Percentiles rank a stretch among this genome's conserved stretches.
These are phyloP conservation scores for Sclerotinia trifoliorum DNA, from an alignment of 2,329 filamentous ascomycete species.

Conservation along the genomic window DNA sequence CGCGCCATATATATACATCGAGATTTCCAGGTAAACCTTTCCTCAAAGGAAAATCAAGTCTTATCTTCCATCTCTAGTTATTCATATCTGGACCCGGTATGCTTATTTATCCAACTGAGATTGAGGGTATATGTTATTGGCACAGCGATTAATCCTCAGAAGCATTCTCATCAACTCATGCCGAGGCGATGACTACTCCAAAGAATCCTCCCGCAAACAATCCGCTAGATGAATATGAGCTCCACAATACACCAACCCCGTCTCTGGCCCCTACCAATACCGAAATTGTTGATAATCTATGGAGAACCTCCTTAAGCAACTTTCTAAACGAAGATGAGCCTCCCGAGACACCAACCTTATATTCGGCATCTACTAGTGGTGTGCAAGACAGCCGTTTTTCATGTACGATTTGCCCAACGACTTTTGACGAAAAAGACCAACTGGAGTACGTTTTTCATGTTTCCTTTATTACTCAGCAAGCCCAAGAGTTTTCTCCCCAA, in stretches of 20 bases:
- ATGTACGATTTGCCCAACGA: background rate
- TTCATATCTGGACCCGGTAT: too few species aligned
- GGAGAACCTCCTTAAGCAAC: too few species aligned
- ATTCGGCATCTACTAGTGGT: too few species aligned
- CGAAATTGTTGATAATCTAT: too few species aligned
- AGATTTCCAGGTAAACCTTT: background rate
- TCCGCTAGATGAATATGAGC: background rate
- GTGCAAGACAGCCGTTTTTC: background rate
- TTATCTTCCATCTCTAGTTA: background rate
- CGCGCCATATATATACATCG: background rate
- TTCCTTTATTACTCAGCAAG: background rate
- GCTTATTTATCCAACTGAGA: background rate
- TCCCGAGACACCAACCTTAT: too few species aligned
- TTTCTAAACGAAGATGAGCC: too few species aligned
- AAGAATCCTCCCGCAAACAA: background rate
- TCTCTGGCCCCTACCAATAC: too few species aligned
- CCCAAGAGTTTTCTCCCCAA: background rate
- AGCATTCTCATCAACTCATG: background rate
- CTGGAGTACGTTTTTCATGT: background rate
- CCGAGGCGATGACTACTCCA: background rate
- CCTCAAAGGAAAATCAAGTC: background rate
- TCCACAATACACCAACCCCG: background rate
- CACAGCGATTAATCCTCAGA: background rate
- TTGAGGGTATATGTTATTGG: background rate
- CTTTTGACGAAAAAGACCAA: too few species aligned